phyloP scores from a whole-genome alignment of 2,329 filamentous ascomycete species.

The Ophiostoma sp. region DNA sequence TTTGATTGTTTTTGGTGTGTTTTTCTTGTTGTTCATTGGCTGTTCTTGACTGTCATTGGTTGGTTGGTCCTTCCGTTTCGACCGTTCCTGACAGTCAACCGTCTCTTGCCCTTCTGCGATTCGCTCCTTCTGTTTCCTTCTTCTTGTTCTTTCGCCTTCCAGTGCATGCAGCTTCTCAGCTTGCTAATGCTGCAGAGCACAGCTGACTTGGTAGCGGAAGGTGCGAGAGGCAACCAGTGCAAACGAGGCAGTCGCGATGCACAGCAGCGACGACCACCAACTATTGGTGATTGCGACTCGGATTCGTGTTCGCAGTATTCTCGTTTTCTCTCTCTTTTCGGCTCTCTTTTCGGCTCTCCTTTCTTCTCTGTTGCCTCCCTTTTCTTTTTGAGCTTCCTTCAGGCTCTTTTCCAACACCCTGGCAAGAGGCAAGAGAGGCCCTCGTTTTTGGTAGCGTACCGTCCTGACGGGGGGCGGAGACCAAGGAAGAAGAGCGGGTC shows the following conservation, averaged over 20 bases:
- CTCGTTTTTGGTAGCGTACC: conserved; percentile 6
- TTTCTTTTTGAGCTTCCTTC: not conserved
- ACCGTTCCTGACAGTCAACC: not conserved
- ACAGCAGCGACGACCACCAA: not conserved
- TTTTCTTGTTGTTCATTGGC: not conserved
- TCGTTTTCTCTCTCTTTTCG: not conserved
- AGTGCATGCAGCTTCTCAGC: conserved; percentile 16
- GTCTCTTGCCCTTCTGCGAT: not conserved
- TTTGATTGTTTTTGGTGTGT: not conserved
- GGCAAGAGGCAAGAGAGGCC: not conserved
- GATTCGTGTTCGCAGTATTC: not conserved
- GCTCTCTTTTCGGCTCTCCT: not conserved
- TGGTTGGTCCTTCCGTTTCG: conserved; percentile 8
- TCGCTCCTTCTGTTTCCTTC: not conserved
- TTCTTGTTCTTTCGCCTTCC: conserved; percentile 11
- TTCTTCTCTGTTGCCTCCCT: conserved; percentile 10
- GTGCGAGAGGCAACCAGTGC: conserved; percentile 18
- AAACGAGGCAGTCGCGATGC: not conserved
- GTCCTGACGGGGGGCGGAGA: conserved; percentile 17
- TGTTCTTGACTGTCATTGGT: conserved; percentile 8
- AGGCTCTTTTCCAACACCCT: not conserved
- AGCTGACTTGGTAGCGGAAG: conserved; percentile 16
- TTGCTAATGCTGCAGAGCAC: conserved; percentile 4
- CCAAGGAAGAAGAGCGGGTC: conserved; percentile 10
- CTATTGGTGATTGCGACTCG: not conserved